These are phyloP conservation scores for Penicillium sp. DNA, from an alignment of 2,329 filamentous ascomycete species.

Conservation along the genomic window DNA sequence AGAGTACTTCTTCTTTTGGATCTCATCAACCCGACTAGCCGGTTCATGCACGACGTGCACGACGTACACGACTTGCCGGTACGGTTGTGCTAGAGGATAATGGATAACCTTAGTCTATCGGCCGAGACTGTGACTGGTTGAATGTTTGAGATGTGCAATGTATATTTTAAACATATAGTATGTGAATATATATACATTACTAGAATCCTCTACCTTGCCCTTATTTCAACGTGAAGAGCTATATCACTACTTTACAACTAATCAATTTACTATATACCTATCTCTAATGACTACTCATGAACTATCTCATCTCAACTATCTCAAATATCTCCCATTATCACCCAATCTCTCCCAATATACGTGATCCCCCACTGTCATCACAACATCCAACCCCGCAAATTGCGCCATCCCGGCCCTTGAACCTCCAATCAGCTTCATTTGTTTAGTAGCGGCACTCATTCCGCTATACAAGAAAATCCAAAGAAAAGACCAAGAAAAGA, in stretches of 20 bases:
- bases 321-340: background rate
- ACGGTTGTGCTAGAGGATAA: background rate
- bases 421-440: slow-evolving; percentile 16
- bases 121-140: slow-evolving; percentile 1
- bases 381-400: slow-evolving; percentile 30
- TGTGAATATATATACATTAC: background rate
- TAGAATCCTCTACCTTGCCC: background rate
- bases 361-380: slow-evolving; percentile 20
- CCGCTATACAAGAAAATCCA: background rate
- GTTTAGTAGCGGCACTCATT: background rate
- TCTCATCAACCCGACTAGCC: background rate
- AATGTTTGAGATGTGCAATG: background rate
- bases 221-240: background rate
- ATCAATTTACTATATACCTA: too few relatives aligned
- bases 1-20: background rate
- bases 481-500: too few relatives aligned
- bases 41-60: background rate
- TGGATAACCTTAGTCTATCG: background rate
- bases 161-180: background rate
- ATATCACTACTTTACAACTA: background rate
- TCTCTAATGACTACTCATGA: background rate
- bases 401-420: slow-evolving; percentile 30
- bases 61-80: background rate
- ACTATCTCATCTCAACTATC: background rate
- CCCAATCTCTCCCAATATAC: background rate